Base-by-base conservation (phyloP, 345 rosid species). In the Jatropha curcas region DNA sequence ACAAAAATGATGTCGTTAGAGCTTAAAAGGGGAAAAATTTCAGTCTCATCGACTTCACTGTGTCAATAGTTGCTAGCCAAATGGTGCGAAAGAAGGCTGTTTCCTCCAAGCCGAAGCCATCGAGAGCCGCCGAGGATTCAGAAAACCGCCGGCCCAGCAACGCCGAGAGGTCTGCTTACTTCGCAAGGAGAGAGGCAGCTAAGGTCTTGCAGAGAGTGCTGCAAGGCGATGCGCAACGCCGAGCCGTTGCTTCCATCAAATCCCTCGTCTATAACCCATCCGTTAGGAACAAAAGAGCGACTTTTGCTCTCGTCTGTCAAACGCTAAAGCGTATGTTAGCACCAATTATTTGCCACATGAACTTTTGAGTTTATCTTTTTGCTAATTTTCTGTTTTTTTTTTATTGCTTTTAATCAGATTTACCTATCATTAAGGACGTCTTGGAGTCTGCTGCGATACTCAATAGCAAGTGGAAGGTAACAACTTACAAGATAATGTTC, bases 221-320 rank as follows among this genome's bases (percentile, higher is more conserved):
- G 69, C 85, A 80, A 71, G 98, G 98, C 17, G 96, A 94, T 81
- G 86, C 89, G 35, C 84, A 86, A 25, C 92, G 94, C 10, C 90
- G 84, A 74, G 98, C 97, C 65, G 81, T 82, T 24, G 92, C 85
- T 35, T 87, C 98, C 68, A 88, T 94, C 48, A 94, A 94, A 68
- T 84, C 98, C 13, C 91, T 92, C 64, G 90, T 94, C 70, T 92
- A 90, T 50, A 79, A 88, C 75, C 97, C 94, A 63, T 81, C 93
- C 20, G 84, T 90, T 34, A 83, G 82, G 62, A 94, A 94, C 89
- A 94, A 94, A 78, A 88, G 77, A 71, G 98, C 88, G 50, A 94
- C 98, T 58, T 88, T 83, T 71, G 98, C 98, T 82, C 87, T 94
- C 48, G 98, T 94, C 68, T 94, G 97, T 81, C 89, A 94, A 74